Evolutionary conservation across 176 grass and related monocot species (phyloP).

Genomic region (Carex cristatella): DNA sequence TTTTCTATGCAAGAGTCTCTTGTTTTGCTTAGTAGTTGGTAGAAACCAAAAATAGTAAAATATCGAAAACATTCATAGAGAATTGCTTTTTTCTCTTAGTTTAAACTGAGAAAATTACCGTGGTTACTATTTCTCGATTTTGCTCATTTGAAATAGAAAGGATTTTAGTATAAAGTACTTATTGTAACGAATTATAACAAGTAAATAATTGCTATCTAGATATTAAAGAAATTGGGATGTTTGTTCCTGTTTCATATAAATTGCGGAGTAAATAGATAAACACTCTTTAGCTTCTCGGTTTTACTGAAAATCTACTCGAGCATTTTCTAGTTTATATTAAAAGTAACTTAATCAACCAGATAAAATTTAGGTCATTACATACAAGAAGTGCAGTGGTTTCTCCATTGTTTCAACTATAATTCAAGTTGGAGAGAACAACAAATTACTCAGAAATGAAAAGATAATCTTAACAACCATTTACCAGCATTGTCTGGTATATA

Average conservation of each 20-base stretch:
- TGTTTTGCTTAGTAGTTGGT: neutral
- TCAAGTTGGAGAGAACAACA: neutral
- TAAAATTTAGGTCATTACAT: neutral
- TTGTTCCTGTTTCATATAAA: neutral
- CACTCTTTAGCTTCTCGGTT: neutral
- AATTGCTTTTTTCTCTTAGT: neutral
- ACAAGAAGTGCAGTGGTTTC: neutral
- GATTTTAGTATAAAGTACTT: too few relatives aligned
- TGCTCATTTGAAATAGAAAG: too few relatives aligned
- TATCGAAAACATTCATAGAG: neutral
- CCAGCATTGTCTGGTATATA: neutral
- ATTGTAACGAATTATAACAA: too few relatives aligned
- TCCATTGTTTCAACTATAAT: neutral
- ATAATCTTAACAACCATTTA: neutral
- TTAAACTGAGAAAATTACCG: neutral
- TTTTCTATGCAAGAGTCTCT: neutral
- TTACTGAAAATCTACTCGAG: neutral
- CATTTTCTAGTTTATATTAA: neutral
- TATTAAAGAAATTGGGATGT: neutral
- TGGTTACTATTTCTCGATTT: too few relatives aligned
- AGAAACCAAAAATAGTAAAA: neutral
- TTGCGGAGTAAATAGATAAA: neutral
- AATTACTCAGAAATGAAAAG: neutral
- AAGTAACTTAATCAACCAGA: neutral
- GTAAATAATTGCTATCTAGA: too few relatives aligned